Evolutionary conservation across 2,329 filamentous ascomycete species (phyloP), one percentile per base, ranked within the genome.

Genomic region (Colletotrichum lini): DNA sequence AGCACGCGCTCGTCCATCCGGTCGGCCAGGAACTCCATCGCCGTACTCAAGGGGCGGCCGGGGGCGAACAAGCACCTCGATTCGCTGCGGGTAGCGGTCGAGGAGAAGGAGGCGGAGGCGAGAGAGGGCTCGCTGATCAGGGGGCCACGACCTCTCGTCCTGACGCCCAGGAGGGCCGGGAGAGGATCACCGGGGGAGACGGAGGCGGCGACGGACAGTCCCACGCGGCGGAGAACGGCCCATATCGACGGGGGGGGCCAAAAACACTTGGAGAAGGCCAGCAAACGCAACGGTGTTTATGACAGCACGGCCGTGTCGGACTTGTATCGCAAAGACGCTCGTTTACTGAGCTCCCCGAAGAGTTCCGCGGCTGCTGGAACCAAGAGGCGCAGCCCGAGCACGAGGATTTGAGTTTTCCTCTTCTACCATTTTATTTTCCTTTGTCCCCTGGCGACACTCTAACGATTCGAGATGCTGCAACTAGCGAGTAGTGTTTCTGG

Each of bases 311-410:
- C 84, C 23, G 86, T 82, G 44, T 68, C 83, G 40, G 82, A 82
- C 1, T 63, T 85, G 59, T 87, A 87, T 71, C 84, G 86, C 70
- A 76, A 80, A 59, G 83, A 86, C 38, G 85, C 84, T 2, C 86
- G 86, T 61, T 74, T 86, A 68, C 79, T 83, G 70, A 77, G 78
- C 40, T 84, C 84, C 35, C 84, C 84, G 3, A 81, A 81, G 76
- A 80, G 70, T 77, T 80, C 18, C 12, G 9, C 35, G 35, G 57
- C 47, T 23, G 26, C 30, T 2, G 67, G 65, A 21, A 23, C 53
- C 1, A n/a, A 52, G 15, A 54, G 56, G 13, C 50, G n/a, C 15
- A 47, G 59, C 13, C 73, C 74, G 56, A 75, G 56, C 15, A 61
- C 79, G 73, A 77, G 79, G 63, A 77, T 80, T 73, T 81, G 73